A percentile compares a stretch with the other conserved stretches of the same genome.
Evolutionary conservation across 108 stramenopile species (phyloP).

Genomic region (Stephanodiscus minutulus): DNA sequence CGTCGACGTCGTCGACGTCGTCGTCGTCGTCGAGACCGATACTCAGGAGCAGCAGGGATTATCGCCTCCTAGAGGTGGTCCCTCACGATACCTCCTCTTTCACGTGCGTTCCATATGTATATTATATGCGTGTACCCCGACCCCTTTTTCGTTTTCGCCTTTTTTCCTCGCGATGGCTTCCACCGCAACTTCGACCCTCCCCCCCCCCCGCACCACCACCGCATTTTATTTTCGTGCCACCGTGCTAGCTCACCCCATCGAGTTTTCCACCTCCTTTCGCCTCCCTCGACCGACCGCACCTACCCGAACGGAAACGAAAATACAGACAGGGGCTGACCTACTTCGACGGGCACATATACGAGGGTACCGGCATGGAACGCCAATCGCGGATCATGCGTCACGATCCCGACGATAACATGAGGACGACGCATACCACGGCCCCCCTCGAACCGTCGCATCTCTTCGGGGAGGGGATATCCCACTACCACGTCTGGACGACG

Average conservation of each 20-base stretch:
- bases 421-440: slow-evolving; percentile 19
- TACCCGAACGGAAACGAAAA: background rate
- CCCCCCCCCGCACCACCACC: no score
- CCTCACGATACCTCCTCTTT: slow-evolving; percentile 66
- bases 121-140: no score
- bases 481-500: slow-evolving; percentile 42
- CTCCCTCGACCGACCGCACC: no score
- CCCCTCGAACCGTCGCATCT: slow-evolving; percentile 31
- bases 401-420: slow-evolving; percentile 44
- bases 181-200: background rate
- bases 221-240: no score
- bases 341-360: slow-evolving; percentile 44
- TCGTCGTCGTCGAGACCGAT: slow-evolving; percentile 5
- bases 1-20: slow-evolving; percentile 1
- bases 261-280: no score
- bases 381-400: slow-evolving; percentile 55
- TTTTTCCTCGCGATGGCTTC: no score
- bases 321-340: slow-evolving; percentile 65
- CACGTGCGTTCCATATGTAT: slow-evolving; percentile 58
- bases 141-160: background rate
- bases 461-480: slow-evolving; percentile 78
- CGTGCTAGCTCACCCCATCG: no score
- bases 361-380: slow-evolving; percentile 69
- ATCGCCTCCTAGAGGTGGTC: slow-evolving; percentile 33
- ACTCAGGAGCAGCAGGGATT: slow-evolving; percentile 28